phyloP scores from a whole-genome alignment of 345 rosid species.

The Eucalyptus urophylla region DNA sequence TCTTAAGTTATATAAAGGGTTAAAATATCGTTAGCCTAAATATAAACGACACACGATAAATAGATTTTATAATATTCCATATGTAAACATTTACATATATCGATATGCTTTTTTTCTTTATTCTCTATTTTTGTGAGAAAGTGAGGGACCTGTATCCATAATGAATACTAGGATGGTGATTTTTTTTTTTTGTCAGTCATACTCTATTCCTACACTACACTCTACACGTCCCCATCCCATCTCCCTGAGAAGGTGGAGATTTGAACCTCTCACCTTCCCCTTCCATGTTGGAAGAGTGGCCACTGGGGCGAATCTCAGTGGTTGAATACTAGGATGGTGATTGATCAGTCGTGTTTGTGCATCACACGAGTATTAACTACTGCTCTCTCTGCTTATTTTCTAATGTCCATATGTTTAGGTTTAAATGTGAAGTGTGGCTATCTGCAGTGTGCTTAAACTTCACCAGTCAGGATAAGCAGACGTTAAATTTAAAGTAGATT shows the following conservation, averaged over 20 bases:
- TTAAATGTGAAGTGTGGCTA: neutral
- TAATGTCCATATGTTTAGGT: neutral
- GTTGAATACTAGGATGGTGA: neutral
- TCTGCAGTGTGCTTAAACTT: neutral
- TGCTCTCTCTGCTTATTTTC: neutral
- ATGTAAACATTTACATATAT: fast-evolving
- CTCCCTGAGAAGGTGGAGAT: too few relatives aligned
- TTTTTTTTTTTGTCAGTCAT: too few relatives aligned
- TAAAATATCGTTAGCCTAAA: neutral
- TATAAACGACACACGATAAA: neutral
- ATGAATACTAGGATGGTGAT: too few relatives aligned
- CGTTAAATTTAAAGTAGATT: neutral
- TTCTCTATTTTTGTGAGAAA: neutral
- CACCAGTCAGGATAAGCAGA: neutral
- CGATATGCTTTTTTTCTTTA: neutral
- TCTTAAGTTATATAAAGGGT: neutral
- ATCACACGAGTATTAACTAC: neutral
- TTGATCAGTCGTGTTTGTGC: neutral
- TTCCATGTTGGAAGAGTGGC: too few relatives aligned
- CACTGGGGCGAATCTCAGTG: too few relatives aligned
- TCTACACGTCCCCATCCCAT: too few relatives aligned
- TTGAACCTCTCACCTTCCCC: too few relatives aligned
- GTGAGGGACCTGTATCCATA: neutral
- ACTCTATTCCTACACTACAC: too few relatives aligned
- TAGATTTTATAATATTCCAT: neutral